phyloP scores from a whole-genome alignment of 1,284 basidiomycete species.

The Tilletia setariae region DNA sequence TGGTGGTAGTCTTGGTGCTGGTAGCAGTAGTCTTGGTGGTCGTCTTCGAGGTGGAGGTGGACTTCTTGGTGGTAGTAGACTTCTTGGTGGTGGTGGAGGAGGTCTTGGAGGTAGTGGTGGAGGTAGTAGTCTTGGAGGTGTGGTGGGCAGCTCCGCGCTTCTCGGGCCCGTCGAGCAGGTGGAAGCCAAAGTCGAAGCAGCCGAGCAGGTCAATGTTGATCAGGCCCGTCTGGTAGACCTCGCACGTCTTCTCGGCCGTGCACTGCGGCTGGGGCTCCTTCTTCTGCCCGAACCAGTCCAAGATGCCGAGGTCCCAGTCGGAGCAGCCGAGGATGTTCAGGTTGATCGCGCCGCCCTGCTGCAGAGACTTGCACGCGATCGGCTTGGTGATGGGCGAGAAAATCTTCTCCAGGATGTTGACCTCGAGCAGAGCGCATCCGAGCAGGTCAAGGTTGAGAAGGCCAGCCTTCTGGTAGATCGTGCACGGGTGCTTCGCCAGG shows the following conservation, averaged over 20 bases:
- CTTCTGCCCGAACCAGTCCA: not conserved
- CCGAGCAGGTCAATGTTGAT: not conserved
- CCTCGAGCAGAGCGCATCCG: not conserved
- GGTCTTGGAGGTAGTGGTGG: no score
- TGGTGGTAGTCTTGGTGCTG: not conserved
- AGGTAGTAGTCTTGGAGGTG: no score
- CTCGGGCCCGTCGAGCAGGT: no score
- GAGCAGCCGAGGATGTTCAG: slow-evolving; percentile 1
- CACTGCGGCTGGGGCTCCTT: not conserved
- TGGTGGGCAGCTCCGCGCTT: not conserved
- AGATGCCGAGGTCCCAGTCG: slow-evolving; percentile 1
- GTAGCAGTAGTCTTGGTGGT: not conserved
- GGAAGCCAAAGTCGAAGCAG: slow-evolving; percentile 1
- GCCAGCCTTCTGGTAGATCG: slow-evolving; percentile 3
- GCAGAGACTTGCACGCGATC: not conserved
- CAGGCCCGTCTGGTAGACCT: not conserved
- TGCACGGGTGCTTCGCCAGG: not conserved
- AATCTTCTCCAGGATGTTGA: not conserved
- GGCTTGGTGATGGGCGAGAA: slow-evolving; percentile 1
- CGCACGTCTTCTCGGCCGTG: not conserved
- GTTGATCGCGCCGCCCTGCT: slow-evolving; percentile 6
- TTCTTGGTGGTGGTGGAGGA: no score
- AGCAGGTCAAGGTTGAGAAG: slow-evolving; percentile 7
- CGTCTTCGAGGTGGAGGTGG: slow-evolving; percentile 9
- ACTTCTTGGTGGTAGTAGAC: no score